A percentile compares a stretch with the other conserved stretches of the same genome.
Conservation (phyloP, 208 protist genomes). For the Wallacemonas rigidus region DNA sequence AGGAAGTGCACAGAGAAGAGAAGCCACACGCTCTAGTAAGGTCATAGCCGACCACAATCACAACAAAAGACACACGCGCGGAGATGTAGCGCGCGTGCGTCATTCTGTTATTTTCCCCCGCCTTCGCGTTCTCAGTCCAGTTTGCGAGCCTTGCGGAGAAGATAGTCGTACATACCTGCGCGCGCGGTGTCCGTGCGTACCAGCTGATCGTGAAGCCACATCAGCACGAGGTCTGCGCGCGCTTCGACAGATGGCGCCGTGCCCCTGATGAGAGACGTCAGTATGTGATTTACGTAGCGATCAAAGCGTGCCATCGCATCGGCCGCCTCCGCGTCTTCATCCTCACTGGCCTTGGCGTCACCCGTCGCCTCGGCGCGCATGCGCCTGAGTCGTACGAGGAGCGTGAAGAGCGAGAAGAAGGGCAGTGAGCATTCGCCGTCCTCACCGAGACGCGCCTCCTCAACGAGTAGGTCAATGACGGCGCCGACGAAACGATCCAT, state of each 20-base stretch:
- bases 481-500: slow-evolving; percentile 34
- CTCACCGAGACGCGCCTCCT: slow-evolving; percentile 40
- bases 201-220: slow-evolving; percentile 33
- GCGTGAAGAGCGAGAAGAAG: slow-evolving; percentile 53
- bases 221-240: background rate
- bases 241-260: background rate
- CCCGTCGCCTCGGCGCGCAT: too few species aligned
- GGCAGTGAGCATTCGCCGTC: slow-evolving; percentile 57
- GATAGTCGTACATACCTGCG: slow-evolving; percentile 36
- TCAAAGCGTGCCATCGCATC: background rate
- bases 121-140: background rate
- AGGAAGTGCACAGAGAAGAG: too few species aligned
- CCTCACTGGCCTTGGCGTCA: background rate
- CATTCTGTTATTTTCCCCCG: too few species aligned
- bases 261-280: background rate
- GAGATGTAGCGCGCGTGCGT: too few species aligned
- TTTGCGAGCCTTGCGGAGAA: slow-evolving; percentile 10
- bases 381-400: slow-evolving; percentile 22
- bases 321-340: background rate
- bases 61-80: too few species aligned
- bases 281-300: background rate
- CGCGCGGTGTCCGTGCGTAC: slow-evolving; percentile 32
- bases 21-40: too few species aligned
- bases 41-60: too few species aligned
- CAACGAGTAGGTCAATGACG: slow-evolving; percentile 53